Conservation (phyloP, 2,329 filamentous ascomycete species). For the Ophiostoma australiae region DNA sequence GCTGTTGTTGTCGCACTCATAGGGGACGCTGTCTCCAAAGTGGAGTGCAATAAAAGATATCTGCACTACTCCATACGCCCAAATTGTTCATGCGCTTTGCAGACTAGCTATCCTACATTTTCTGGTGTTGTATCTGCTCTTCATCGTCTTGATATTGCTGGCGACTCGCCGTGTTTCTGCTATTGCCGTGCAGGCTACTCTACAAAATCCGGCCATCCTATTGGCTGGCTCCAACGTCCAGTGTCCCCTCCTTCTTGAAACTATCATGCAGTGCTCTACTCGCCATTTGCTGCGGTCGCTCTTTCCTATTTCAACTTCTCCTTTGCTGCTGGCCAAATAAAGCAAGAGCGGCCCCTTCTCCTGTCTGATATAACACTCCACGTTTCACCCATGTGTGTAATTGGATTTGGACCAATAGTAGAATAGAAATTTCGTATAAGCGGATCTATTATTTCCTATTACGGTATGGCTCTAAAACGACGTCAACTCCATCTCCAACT, state of each 20-base stretch:
- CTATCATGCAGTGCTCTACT: not conserved
- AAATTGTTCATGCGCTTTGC: not conserved
- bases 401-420: not conserved
- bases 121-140: not conserved
- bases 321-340: not conserved
- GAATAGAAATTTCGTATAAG: not conserved
- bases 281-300: not conserved
- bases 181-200: not conserved
- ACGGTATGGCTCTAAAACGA: slow-evolving; percentile 1
- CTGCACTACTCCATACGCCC: not conserved
- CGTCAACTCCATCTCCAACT: not conserved
- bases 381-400: slow-evolving; percentile 19
- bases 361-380: slow-evolving; percentile 12
- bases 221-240: not conserved
- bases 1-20: slow-evolving; percentile 2
- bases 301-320: not conserved
- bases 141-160: not conserved
- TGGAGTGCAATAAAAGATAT: slow-evolving; percentile 6
- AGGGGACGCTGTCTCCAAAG: not conserved
- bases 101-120: not conserved
- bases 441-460: not conserved
- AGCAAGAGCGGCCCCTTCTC: slow-evolving; percentile 15
- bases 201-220: not conserved
- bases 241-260: not conserved
- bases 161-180: not conserved